Conservation (phyloP, 202 grass and related monocot genomes). For the Miscanthus sacchariflorus region DNA sequence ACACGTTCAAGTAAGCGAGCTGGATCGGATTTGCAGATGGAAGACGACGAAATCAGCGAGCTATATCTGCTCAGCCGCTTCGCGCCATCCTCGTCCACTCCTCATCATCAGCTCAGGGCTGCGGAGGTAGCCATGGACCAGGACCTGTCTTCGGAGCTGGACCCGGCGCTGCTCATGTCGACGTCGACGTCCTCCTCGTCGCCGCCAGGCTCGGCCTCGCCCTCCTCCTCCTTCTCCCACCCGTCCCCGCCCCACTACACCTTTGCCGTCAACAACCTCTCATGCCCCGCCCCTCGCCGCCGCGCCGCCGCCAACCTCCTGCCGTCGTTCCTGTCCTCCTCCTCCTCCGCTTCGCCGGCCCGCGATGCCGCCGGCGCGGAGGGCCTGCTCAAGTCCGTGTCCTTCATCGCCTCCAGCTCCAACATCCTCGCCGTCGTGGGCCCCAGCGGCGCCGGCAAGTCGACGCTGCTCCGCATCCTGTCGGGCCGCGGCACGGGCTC, state of each 20-base stretch:
- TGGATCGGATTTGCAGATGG: not conserved
- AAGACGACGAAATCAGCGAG: conserved; percentile 13
- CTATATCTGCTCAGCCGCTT: conserved; percentile 26
- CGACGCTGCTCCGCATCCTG: conserved; percentile 85
- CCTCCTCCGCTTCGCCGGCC: not conserved
- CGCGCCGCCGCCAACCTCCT: not conserved
- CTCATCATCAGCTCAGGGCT: not conserved
- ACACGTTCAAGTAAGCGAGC: conserved; percentile 34
- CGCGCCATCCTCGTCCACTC: not conserved
- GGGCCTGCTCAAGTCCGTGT: conserved; percentile 66
- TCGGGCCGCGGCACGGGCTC: conserved; percentile 62
- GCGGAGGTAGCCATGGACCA: conserved; percentile 32
- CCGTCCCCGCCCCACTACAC: conserved; percentile 47
- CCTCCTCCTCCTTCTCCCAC: conserved; percentile 54
- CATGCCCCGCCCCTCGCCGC: conserved; percentile 57
- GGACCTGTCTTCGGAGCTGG: conserved; percentile 59
- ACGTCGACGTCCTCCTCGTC: conserved; percentile 53
- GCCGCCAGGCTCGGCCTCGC: conserved; percentile 48
- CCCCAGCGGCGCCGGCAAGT: conserved; percentile 88
- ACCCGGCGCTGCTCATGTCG: conserved; percentile 54
- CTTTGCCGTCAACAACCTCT: conserved; percentile 65
- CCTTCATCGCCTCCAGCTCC: conserved; percentile 75
- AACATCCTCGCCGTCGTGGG: conserved; percentile 80
- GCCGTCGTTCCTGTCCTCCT: conserved; percentile 4
- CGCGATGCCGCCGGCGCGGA: not conserved